Evolutionary conservation across 2,329 filamentous ascomycete species (phyloP).

Genomic region (Ceratocystis albifundus): DNA sequence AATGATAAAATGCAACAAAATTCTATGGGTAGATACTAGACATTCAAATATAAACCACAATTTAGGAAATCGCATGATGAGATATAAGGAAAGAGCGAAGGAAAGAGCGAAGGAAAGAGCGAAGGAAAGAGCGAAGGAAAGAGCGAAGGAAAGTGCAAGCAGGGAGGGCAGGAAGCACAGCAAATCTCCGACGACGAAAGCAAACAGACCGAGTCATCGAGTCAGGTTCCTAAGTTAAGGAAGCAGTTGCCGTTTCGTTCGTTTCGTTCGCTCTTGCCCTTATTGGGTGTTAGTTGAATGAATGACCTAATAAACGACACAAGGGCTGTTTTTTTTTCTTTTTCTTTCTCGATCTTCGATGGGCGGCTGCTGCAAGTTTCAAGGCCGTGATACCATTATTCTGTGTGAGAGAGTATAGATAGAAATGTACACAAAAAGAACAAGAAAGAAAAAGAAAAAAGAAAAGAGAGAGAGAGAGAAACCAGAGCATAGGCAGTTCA

Average conservation of each 20-base stretch:
- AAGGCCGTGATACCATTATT: no score
- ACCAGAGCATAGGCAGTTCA: background rate
- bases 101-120: no score
- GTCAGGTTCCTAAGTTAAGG: background rate
- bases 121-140: no score
- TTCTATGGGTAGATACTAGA: no score
- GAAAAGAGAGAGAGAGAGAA: background rate
- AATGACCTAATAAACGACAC: background rate
- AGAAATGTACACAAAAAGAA: background rate
- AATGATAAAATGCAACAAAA: no score
- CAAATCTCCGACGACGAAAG: background rate
- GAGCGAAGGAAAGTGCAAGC: background rate
- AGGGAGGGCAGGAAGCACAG: background rate
- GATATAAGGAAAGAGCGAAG: background rate
- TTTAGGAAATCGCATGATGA: no score
- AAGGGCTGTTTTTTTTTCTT: background rate
- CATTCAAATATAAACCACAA: no score
- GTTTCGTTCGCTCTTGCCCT: background rate
- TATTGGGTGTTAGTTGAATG: background rate
- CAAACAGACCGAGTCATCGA: conserved; percentile 3
- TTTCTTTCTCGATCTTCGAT: background rate
- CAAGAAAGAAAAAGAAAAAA: background rate
- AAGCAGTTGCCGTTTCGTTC: background rate
- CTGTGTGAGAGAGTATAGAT: no score
- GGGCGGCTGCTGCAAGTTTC: no score